Conservation (phyloP, 352 stramenopile species). For the Salisapilia sapeloensis region DNA sequence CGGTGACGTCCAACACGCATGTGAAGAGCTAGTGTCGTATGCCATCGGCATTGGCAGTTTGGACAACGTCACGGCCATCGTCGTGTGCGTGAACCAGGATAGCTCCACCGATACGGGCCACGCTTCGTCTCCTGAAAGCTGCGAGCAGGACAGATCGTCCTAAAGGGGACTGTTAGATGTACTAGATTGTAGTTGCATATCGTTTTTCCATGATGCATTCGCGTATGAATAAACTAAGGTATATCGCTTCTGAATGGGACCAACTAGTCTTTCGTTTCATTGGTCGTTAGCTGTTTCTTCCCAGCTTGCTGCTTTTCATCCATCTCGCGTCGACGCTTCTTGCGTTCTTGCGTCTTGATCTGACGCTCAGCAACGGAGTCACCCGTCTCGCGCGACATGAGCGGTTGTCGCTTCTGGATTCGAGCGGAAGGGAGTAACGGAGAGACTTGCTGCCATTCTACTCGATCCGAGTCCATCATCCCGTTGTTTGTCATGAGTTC, state of each 20-base stretch:
- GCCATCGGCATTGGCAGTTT: slow-evolving; percentile 62
- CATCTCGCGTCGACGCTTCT: slow-evolving; percentile 28
- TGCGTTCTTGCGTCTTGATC: slow-evolving; percentile 47
- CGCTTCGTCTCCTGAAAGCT: too few relatives aligned
- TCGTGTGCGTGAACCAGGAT: slow-evolving; percentile 68
- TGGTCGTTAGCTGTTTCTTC: too few relatives aligned
- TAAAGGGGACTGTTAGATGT: too few relatives aligned
- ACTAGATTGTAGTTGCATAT: too few relatives aligned
- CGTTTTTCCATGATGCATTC: too few relatives aligned
- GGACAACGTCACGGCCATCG: slow-evolving; percentile 71
- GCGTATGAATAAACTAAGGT: too few relatives aligned
- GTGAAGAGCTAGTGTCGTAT: slow-evolving; percentile 67
- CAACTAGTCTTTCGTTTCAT: too few relatives aligned
- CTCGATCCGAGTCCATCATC: slow-evolving; percentile 5
- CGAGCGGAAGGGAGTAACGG: slow-evolving; percentile 32
- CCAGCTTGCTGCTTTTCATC: slow-evolving; percentile 9
- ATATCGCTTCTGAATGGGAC: too few relatives aligned
- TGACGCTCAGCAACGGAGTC: slow-evolving; percentile 72
- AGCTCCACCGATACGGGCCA: too few relatives aligned
- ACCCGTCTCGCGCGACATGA: slow-evolving; percentile 49
- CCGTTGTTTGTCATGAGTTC: slow-evolving; percentile 36
- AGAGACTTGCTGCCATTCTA: slow-evolving; percentile 37
- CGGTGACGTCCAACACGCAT: slow-evolving; percentile 56
- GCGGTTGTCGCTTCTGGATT: slow-evolving; percentile 34
- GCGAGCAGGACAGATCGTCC: too few relatives aligned